phyloP scores from a whole-genome alignment of 495 filamentous ascomycete species.

The Umbilicaria muhlenbergii region DNA sequence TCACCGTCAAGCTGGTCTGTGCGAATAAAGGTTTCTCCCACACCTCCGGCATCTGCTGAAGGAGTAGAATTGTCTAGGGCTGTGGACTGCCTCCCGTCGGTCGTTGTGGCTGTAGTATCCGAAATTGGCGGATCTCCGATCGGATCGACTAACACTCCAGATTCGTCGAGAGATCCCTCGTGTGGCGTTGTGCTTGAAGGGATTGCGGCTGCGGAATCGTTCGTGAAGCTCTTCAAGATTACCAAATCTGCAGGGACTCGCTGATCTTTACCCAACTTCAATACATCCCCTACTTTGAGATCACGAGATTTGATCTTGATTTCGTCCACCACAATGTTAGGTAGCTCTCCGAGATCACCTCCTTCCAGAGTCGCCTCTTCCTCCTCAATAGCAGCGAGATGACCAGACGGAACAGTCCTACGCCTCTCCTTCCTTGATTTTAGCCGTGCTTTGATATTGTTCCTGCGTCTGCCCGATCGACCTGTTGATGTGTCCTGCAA shows the following conservation, averaged over 20 bases:
- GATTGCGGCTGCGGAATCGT: constrained; percentile 32
- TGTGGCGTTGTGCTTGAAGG: constrained; percentile 5
- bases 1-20: constrained; percentile 98
- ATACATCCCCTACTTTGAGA: constrained; percentile 83
- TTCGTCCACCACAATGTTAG: constrained; percentile 31
- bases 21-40: constrained; percentile 87
- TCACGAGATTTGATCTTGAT: constrained; percentile 69
- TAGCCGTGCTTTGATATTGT: constrained; percentile 5
- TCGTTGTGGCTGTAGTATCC: constrained; percentile 10
- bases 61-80: constrained; percentile 1
- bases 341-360: constrained; percentile 2
- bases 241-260: constrained; percentile 89
- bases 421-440: constrained; percentile 2
- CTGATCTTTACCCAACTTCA: constrained; percentile 82
- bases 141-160: neutral
- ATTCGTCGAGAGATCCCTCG: constrained; percentile 1
- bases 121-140: constrained; percentile 13
- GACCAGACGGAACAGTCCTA: constrained; percentile 3
- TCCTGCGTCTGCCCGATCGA: constrained; percentile 11
- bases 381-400: constrained; percentile 25
- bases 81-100: neutral
- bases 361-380: constrained; percentile 27
- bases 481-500: constrained; percentile 36
- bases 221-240: constrained; percentile 68
- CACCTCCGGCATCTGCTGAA: constrained; percentile 17